Conservation (phyloP, 202 grass and related monocot species). For the Saccharum hybrid region DNA sequence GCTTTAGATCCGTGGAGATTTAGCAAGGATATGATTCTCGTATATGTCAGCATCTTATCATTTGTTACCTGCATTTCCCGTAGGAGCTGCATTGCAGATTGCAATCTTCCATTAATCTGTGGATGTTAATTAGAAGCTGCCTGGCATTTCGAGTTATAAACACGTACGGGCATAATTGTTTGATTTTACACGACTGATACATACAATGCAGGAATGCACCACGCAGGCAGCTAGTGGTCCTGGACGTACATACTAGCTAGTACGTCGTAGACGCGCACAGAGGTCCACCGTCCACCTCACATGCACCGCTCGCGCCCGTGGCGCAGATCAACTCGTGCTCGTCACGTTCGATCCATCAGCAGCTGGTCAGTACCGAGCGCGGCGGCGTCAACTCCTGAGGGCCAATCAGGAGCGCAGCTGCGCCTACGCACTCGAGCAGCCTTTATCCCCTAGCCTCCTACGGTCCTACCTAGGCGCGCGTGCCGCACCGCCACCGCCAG, state of each 20-base stretch:
- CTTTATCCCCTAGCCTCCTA: too few relatives aligned
- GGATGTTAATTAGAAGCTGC: neutral
- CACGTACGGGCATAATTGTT: neutral
- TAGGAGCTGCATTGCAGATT: neutral
- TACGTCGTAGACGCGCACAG: neutral
- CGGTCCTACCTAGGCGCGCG: too few relatives aligned
- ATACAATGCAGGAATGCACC: too few relatives aligned
- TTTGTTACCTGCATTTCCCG: neutral
- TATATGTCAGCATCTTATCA: neutral
- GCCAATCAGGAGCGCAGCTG: too few relatives aligned
- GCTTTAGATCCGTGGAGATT: neutral
- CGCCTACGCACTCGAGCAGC: too few relatives aligned
- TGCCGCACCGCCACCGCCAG: too few relatives aligned
- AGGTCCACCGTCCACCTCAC: conserved; percentile 25
- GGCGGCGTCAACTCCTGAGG: too few relatives aligned
- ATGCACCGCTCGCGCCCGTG: neutral
- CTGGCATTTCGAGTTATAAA: too few relatives aligned
- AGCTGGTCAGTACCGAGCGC: too few relatives aligned
- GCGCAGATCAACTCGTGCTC: too few relatives aligned
- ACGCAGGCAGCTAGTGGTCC: neutral
- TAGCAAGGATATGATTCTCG: neutral
- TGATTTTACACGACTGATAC: too few relatives aligned
- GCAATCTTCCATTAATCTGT: neutral
- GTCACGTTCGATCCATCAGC: neutral
- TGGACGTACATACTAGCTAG: too few relatives aligned